A percentile compares a stretch with the other conserved stretches of the same genome.
These are phyloP conservation scores for Epichloe gansuensis DNA, from an alignment of 2,329 filamentous ascomycete genomes.

Conservation along the genomic window DNA sequence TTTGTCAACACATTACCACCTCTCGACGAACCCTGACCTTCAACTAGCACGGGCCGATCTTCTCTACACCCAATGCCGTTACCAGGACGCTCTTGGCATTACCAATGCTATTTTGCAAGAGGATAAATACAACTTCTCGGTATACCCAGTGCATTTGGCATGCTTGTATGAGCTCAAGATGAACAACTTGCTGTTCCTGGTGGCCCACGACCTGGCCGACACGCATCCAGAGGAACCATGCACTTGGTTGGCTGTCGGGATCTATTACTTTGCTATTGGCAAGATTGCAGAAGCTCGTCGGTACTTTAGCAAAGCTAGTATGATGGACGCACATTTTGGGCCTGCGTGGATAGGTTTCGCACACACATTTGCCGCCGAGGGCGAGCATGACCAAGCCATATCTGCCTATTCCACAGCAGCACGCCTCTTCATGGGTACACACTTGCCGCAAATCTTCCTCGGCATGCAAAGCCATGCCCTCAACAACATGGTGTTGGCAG, in stretches of 20 bases:
- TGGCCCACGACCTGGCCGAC: constrained; percentile 87
- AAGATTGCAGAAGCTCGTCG: constrained; percentile 87
- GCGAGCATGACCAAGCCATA: constrained; percentile 96
- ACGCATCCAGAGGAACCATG: constrained; percentile 82
- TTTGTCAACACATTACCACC: constrained; percentile 84
- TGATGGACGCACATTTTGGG: constrained; percentile 96
- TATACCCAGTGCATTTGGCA: constrained; percentile 84
- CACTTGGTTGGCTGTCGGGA: constrained; percentile 87
- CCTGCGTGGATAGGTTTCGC: constrained; percentile 98
- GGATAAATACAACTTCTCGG: constrained; percentile 79
- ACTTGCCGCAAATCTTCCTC: constrained; percentile 87
- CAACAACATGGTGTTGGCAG: constrained; percentile 86
- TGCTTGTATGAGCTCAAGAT: constrained; percentile 79
- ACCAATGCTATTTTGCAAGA: constrained; percentile 71
- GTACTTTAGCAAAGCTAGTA: constrained; percentile 93
- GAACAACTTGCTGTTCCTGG: constrained; percentile 80
- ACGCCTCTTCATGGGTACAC: constrained; percentile 89
- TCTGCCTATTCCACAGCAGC: constrained; percentile 95
- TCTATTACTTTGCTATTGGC: constrained; percentile 83
- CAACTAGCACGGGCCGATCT: constrained; percentile 82
- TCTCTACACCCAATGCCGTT: constrained; percentile 88
- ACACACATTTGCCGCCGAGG: constrained; percentile 94
- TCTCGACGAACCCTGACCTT: constrained; percentile 77
- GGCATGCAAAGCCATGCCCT: constrained; percentile 97
- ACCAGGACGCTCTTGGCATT: constrained; percentile 72